Percentiles rank a stretch among this genome's conserved stretches.
phyloP scores from a whole-genome alignment of 805 yeast genomes.

The Candida ipomoeae region DNA sequence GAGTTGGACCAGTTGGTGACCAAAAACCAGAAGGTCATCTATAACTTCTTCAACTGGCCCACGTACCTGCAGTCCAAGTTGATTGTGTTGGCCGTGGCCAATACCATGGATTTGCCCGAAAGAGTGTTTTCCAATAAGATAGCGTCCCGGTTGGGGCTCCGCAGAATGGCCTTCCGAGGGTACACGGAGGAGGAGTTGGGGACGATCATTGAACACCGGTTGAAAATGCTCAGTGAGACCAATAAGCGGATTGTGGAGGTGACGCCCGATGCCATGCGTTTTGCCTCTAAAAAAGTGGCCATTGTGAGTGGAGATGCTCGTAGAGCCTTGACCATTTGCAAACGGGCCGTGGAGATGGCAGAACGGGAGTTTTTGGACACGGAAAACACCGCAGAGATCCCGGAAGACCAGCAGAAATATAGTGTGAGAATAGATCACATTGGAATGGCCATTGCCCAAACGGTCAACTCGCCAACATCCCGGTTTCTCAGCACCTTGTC shows the following conservation, averaged over 20 bases:
- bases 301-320: slow-evolving; percentile 97
- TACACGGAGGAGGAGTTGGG: slow-evolving; percentile 77
- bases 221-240: slow-evolving; percentile 42
- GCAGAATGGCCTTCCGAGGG: slow-evolving; percentile 84
- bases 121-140: slow-evolving; percentile 81
- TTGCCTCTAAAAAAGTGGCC: slow-evolving; percentile 91
- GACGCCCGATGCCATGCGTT: slow-evolving; percentile 74
- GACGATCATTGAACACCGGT: slow-evolving; percentile 66
- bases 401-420: slow-evolving; percentile 35
- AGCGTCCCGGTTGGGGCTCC: slow-evolving; percentile 84
- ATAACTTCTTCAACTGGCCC: slow-evolving; percentile 98
- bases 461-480: slow-evolving; percentile 69
- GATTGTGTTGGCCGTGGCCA: slow-evolving; percentile 89
- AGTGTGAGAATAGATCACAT: slow-evolving; percentile 71
- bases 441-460: slow-evolving; percentile 72
- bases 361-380: slow-evolving; percentile 52
- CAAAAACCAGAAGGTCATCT: slow-evolving; percentile 78
- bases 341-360: slow-evolving; percentile 86
- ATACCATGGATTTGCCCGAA: slow-evolving; percentile 96
- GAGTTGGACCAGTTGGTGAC: slow-evolving; percentile 91
- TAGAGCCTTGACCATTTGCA: slow-evolving; percentile 80
- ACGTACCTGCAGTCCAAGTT: slow-evolving; percentile 72
- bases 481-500: slow-evolving; percentile 57
- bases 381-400: slow-evolving; percentile 18
- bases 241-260: slow-evolving; percentile 43